Evolutionary conservation across 2,329 filamentous ascomycete genomes (phyloP), one percentile per base, ranked within the genome.

Genomic region (Stagonosporopsis chrysanthemi): DNA sequence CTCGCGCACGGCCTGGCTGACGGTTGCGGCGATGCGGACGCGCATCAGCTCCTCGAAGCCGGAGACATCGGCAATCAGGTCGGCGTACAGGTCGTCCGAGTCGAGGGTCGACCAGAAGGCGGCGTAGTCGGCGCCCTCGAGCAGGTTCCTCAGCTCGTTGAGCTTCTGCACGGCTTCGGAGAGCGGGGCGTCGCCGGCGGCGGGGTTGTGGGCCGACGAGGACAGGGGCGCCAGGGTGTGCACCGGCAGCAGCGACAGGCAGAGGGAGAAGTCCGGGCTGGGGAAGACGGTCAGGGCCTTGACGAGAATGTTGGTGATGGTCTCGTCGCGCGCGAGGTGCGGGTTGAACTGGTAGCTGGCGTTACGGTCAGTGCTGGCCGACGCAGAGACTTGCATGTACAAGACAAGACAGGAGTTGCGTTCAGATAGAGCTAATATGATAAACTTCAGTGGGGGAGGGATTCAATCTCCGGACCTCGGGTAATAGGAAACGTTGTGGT

Each of bases 321-420:
- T 92, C 80, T 99, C 95, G 75, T 97, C 91, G 83, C 95, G 94
- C 76, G 93, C 88, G 70, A 97, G 91, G 83, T 98, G 93, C 49
- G 95, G 95, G 87, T 99, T 99, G 83, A 99, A 97, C 83, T 99
- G 96, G 86, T 99, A 99, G 66, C 95, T 99, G 70, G n/a, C 29
- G 19, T 39, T 38, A 49, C 38, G 47, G 67, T 69, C 52, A 69
- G 65, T 50, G 38, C 29, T 23, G 24, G 44, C 46, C 53, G 39
- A 12, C 41, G 8, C 39, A 39, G n/a, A 33, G 36, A 38, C 39
- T 24, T 46, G 54, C n/a, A 15, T 22, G 58, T 45, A 11, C 12
- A 48, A 35, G 9, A 28, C 19, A 17, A 48, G 26, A n/a, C 29
- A 15, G 22, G 35, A 24, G 42, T 52, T 50, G 65, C 62, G 65